These are phyloP conservation scores for Pythium biforme DNA, from an alignment of 352 stramenopile species.

Conservation along the genomic window DNA sequence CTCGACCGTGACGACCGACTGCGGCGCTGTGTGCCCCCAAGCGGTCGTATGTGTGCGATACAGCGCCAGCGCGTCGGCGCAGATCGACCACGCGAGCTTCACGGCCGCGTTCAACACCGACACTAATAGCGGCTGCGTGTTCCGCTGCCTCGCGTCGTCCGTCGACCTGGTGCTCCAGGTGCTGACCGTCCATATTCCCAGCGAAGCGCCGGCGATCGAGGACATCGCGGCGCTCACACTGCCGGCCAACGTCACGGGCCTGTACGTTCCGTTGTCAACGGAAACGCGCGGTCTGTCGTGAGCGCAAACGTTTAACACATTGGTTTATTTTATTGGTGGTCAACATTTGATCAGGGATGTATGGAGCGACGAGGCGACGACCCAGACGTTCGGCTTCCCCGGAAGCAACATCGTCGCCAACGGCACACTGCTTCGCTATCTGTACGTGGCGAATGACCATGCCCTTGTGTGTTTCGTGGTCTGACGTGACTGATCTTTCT, in stretches of 20 bases:
- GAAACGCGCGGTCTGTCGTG: too few species aligned
- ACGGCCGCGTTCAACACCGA: conserved; percentile 1
- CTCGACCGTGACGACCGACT: conserved; percentile 11
- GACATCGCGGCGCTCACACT: conserved; percentile 14
- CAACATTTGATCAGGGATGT: background rate
- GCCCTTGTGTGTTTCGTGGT: too few species aligned
- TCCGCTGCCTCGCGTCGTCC: background rate
- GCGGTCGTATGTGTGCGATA: background rate
- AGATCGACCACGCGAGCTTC: background rate
- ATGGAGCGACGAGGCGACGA: background rate
- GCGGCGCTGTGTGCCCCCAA: background rate
- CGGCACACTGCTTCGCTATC: conserved; percentile 7
- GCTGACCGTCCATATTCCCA: background rate
- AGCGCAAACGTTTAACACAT: too few species aligned
- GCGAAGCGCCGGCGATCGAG: background rate
- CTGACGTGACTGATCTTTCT: background rate
- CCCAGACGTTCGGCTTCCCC: conserved; percentile 1
- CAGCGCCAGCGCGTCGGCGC: background rate
- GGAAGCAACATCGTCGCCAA: conserved; percentile 14
- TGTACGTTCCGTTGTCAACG: background rate
- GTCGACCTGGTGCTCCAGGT: background rate
- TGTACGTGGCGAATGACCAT: background rate
- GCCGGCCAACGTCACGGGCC: conserved; percentile 6
- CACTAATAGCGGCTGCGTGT: conserved; percentile 8
- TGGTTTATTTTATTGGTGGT: background rate